Base-by-base conservation (phyloP, 108 stramenopile species). In the Nitzschia sp. region DNA sequence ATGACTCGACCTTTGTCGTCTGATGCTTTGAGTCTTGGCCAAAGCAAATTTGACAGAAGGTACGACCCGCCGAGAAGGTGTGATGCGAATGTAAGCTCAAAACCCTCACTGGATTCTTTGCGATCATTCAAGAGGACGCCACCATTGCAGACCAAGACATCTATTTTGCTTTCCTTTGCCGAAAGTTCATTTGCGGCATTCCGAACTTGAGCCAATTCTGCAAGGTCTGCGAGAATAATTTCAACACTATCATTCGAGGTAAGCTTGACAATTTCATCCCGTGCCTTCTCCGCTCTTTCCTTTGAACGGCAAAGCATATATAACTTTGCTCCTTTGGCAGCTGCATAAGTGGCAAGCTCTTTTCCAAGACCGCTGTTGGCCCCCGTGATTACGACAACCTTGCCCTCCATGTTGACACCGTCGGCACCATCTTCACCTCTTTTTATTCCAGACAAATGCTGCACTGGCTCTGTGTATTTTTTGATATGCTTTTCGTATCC, bases 221-320 rank as follows among this genome's bases (percentile, higher is more conserved):
- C 71, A 17, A 72, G 31, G 31, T 72, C 71, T 29, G 59, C 62
- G 4, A 75, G 45, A 3, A 84, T 34, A 35, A 95, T 58, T 27
- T 84, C 73, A 8, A 97, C 71, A 15, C 81, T 85, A 1, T 62
- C 59, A 71, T 80, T 81, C 15, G 81, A 69, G 0, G 92, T 90
- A n/a, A 45, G 31, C 27, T 86, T 63, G 34, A 71, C 52, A 35
- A 97, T 97, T 54, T 94, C 92, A 21, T 73, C 56, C 48, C 72
- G 63, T 11, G 97, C 97, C 38, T 29, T 73, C 54, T 93, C 84
- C 8, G 90, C 97, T 2, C 95, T 76, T 48, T 93, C 90, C 65
- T 89, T 68, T 21, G 79, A 90, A 9, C 97, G 82, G 76, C 97
- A 97, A 11, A 97, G 63, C 92, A 97, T 92, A 72, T 93, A 95